Percentiles rank a stretch among this genome's conserved stretches.
phyloP scores from a whole-genome alignment of 768 basidiomycete species.

The Amanita jacksonii region DNA sequence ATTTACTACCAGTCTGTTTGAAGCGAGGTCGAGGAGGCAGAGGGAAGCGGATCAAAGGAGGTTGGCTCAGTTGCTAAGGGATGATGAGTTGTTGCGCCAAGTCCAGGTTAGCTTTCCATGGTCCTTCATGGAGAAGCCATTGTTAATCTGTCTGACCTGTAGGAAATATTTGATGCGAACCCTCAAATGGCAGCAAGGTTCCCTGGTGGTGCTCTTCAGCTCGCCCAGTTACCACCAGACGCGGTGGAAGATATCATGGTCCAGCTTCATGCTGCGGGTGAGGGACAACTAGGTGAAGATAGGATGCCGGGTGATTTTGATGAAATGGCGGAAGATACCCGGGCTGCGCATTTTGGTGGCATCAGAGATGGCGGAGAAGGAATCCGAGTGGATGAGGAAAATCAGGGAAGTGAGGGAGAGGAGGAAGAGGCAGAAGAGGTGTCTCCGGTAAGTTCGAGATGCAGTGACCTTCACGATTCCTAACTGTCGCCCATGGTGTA shows the following conservation, averaged over 20 bases:
- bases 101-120: slow-evolving; percentile 31
- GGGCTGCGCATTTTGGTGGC: slow-evolving; percentile 9
- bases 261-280: slow-evolving; percentile 34
- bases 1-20: slow-evolving; percentile 15
- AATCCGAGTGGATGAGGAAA: slow-evolving; percentile 17
- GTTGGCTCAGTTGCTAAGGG: slow-evolving; percentile 49
- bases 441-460: slow-evolving; percentile 34
- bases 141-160: neutral
- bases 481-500: too few species aligned
- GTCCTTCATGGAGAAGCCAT: too few species aligned
- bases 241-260: slow-evolving; percentile 42
- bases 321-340: slow-evolving; percentile 12
- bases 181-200: slow-evolving; percentile 46
- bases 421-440: slow-evolving; percentile 38
- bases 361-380: slow-evolving; percentile 12
- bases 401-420: slow-evolving; percentile 20
- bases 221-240: too few species aligned
- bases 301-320: slow-evolving; percentile 42
- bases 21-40: slow-evolving; percentile 26
- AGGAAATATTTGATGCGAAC: slow-evolving; percentile 49
- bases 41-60: slow-evolving; percentile 40
- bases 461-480: too few species aligned
- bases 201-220: slow-evolving; percentile 57
- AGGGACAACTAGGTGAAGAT: slow-evolving; percentile 22
- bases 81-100: slow-evolving; percentile 46